These are phyloP conservation scores for Hypoxylon sp. DNA, from an alignment of 2,329 filamentous ascomycete species.

Conservation along the genomic window DNA sequence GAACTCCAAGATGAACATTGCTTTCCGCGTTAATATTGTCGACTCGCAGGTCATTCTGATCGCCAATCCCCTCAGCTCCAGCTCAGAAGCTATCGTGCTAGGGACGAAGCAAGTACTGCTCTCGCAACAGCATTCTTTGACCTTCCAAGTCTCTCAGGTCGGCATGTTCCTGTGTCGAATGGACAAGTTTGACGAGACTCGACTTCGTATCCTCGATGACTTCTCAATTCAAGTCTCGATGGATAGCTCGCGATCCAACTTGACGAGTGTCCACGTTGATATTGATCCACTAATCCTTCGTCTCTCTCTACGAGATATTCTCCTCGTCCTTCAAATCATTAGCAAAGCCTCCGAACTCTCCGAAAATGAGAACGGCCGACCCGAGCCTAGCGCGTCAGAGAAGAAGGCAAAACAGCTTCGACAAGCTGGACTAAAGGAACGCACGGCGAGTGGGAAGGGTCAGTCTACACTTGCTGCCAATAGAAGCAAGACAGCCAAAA, in stretches of 20 bases:
- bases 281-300: constrained; percentile 91
- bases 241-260: constrained; percentile 69
- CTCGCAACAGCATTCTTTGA: constrained; percentile 92
- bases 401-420: constrained; percentile 64
- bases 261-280: constrained; percentile 84
- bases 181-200: constrained; percentile 93
- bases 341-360: constrained; percentile 90
- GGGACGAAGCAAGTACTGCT: constrained; percentile 92
- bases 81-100: constrained; percentile 94
- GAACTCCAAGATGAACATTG: constrained; percentile 71
- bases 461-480: constrained; percentile 57
- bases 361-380: constrained; percentile 62
- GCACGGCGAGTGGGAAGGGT: constrained; percentile 64
- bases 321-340: constrained; percentile 91
- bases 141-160: constrained; percentile 89
- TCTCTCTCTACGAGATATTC: constrained; percentile 90
- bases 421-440: constrained; percentile 59
- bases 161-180: constrained; percentile 99
- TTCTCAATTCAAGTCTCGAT: constrained; percentile 92
- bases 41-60: constrained; percentile 97
- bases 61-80: constrained; percentile 87
- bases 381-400: constrained; percentile 54
- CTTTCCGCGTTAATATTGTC: constrained; percentile 91
- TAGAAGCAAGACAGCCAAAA: constrained; percentile 52
- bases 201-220: constrained; percentile 92